Conservation (phyloP, 805 yeast genomes). For the Wickerhamiella cacticola region DNA sequence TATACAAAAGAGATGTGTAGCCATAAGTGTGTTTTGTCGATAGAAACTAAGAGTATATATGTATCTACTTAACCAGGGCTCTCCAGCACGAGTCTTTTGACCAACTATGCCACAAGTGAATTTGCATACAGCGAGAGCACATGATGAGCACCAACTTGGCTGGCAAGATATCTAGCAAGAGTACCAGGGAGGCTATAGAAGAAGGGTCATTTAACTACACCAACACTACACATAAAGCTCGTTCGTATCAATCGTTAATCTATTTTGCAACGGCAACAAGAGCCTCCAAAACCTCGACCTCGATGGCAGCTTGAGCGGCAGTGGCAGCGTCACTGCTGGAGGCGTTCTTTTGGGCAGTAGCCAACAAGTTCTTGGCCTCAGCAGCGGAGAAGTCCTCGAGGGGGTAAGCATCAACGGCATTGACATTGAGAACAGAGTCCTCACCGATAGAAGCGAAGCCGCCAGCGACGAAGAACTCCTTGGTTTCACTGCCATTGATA, state of each 20-base stretch:
- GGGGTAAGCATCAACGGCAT: slow-evolving; percentile 92
- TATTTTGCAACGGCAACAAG: slow-evolving; percentile 71
- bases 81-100: too few relatives aligned
- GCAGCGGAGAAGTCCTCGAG: slow-evolving; percentile 71
- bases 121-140: too few relatives aligned
- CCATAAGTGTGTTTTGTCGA: too few relatives aligned
- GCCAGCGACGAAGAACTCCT: slow-evolving; percentile 84
- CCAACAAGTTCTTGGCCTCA: slow-evolving; percentile 64
- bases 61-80: too few relatives aligned
- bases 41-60: too few relatives aligned
- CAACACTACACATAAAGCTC: slow-evolving; percentile 1
- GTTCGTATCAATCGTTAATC: slow-evolving; percentile 14
- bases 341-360: slow-evolving; percentile 90
- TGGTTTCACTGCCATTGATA: slow-evolving; percentile 61
- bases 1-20: too few relatives aligned
- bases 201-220: slow-evolving; percentile 1
- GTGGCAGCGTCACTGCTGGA: slow-evolving; percentile 69
- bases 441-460: slow-evolving; percentile 96
- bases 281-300: slow-evolving; percentile 93
- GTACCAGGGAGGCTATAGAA: background rate
- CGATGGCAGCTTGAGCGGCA: slow-evolving; percentile 90
- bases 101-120: too few relatives aligned
- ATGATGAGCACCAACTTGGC: too few relatives aligned
- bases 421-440: slow-evolving; percentile 77
- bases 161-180: too few relatives aligned